Evolutionary conservation across 441 rosid genomes (phyloP), one percentile per base, ranked within the genome.

Genomic region (Dalechampia spathulata): DNA sequence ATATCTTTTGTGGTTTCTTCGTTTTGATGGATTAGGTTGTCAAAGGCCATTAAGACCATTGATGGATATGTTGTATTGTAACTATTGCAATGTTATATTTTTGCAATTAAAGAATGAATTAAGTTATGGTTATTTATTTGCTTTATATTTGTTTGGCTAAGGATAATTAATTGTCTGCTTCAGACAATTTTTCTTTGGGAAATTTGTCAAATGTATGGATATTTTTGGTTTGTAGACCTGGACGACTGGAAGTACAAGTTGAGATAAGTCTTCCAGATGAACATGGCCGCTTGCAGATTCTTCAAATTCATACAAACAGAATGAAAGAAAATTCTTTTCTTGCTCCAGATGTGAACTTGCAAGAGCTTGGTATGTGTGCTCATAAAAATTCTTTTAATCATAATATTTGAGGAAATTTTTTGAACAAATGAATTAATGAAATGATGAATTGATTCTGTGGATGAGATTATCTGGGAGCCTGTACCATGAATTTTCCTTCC

Each of bases 211-310:
- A 11, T 25, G 51, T 67, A 34, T 57, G 57, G 44, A 43, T n/a
- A 2, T 53, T 63, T 43, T 57, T 58, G 22, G 34, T 30, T 32
- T 73, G 52, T 63, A 93, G 99, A 73, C 97, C 97, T 39, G 99
- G 97, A 72, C 80, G 99, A 53, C 72, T 90, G 74, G 99, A 93
- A 74, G 99, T 90, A 71, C 99, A 93, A 76, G 87, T 93, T 64
- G 97, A 93, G 85, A 93, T 93, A 68, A 87, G 93, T 76, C 99
- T 93, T 81, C 99, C 96, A n/a, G 99, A 93, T 83, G 99, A 93
- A 82, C 76, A 80, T 65, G 99, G 99, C 13, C 97, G 97, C 36
- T 59, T 90, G 57, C 99, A 90, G 75, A 93, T 93, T 69, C 90
- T 93, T 74, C 83, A 93, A 69, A 93, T 93, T 77, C 97, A 90